phyloP scores from a whole-genome alignment of 768 basidiomycete genomes.

The Dentipellis sp. region DNA sequence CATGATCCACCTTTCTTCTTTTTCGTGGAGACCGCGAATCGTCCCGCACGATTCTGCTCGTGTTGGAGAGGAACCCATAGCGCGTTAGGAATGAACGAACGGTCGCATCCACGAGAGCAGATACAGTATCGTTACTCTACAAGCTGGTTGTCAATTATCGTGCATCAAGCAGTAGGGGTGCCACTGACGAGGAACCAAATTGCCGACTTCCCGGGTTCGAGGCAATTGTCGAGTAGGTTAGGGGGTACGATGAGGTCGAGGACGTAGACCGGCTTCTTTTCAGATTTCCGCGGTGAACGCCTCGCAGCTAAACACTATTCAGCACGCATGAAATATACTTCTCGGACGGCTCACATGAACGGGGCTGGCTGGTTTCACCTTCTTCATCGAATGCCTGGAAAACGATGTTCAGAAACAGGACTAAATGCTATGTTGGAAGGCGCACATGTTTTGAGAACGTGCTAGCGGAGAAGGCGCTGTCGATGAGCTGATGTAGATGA shows the following conservation, averaged over 20 bases:
- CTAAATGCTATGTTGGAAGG: not conserved
- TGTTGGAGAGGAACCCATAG: slow-evolving; percentile 42
- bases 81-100: slow-evolving; percentile 54
- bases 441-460: slow-evolving; percentile 66
- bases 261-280: slow-evolving; percentile 77
- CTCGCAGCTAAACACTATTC: slow-evolving; percentile 35
- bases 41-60: slow-evolving; percentile 6
- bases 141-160: slow-evolving; percentile 4
- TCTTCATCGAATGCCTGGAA: slow-evolving; percentile 60
- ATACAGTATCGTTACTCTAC: slow-evolving; percentile 52
- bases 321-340: not conserved
- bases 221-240: slow-evolving; percentile 60
- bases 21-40: slow-evolving; percentile 38
- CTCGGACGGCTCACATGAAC: slow-evolving; percentile 29
- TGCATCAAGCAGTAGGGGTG: slow-evolving; percentile 22
- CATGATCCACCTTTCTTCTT: slow-evolving; percentile 31
- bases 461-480: slow-evolving; percentile 54
- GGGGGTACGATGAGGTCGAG: slow-evolving; percentile 65
- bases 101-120: slow-evolving; percentile 45
- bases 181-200: slow-evolving; percentile 49
- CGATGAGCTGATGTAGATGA: slow-evolving; percentile 64
- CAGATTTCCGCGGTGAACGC: slow-evolving; percentile 70
- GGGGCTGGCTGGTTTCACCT: slow-evolving; percentile 40
- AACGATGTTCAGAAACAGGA: not conserved
- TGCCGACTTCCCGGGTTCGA: slow-evolving; percentile 69